These are phyloP conservation scores for Moricandia moricandioides DNA, from an alignment of 345 rosid species.

Conservation along the genomic window DNA sequence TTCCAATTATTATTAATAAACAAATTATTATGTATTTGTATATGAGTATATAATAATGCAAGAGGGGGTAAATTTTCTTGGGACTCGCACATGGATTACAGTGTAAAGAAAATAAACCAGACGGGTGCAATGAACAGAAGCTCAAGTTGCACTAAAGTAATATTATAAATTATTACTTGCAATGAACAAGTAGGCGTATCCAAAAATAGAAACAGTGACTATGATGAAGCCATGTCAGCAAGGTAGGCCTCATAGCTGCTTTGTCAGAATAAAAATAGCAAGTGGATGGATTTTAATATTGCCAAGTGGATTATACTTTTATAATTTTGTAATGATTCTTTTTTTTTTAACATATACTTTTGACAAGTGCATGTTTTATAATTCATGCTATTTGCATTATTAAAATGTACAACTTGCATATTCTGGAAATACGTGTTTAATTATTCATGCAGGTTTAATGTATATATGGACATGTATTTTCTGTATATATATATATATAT, in stretches of 20 bases:
- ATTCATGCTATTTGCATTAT: slow-evolving; percentile 30
- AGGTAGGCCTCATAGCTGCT: slow-evolving; percentile 24
- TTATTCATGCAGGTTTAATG: slow-evolving; percentile 19
- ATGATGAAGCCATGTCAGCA: slow-evolving; percentile 37
- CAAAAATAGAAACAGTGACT: slow-evolving; percentile 21
- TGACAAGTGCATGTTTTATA: slow-evolving; percentile 36
- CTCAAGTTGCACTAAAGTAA: slow-evolving; percentile 22
- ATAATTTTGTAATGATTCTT: slow-evolving; percentile 22
- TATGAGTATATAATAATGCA: slow-evolving; percentile 21
- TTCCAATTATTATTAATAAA: slow-evolving; percentile 6
- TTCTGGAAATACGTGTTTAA: slow-evolving; percentile 16
- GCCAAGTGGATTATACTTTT: slow-evolving; percentile 35
- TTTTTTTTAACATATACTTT: slow-evolving; percentile 22
- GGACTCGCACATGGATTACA: slow-evolving; percentile 38
- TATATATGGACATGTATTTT: not conserved
- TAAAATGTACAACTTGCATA: slow-evolving; percentile 28
- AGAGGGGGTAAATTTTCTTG: slow-evolving; percentile 33
- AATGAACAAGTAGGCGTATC: slow-evolving; percentile 34
- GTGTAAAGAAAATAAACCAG: slow-evolving; percentile 6
- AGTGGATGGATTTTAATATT: slow-evolving; percentile 27
- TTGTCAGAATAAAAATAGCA: slow-evolving; percentile 35
- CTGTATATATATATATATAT: not conserved
- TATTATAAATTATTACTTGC: slow-evolving; percentile 11
- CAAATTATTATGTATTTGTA: not conserved
- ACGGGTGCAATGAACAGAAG: slow-evolving; percentile 22